These are phyloP conservation scores for Raffaelea deltoideospora DNA, from an alignment of 2,329 filamentous ascomycete species.

Conservation along the genomic window DNA sequence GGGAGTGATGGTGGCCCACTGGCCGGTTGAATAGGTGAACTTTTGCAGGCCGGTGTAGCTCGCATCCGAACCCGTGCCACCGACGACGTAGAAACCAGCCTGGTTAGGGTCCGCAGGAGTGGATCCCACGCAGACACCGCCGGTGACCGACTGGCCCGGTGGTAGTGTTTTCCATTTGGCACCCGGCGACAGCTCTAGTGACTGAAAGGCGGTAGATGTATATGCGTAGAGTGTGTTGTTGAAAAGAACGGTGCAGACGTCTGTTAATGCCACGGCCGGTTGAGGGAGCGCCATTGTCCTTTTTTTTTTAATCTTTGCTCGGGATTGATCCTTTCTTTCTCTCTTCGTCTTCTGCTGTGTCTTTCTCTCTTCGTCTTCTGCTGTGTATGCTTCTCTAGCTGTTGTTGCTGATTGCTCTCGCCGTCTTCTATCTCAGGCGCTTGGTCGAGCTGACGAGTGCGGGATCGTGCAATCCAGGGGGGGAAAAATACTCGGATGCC, in stretches of 20 bases:
- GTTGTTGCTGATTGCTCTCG: too few species aligned
- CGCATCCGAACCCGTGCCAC: constrained; percentile 43
- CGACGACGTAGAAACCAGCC: constrained; percentile 64
- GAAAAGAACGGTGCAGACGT: constrained; percentile 69
- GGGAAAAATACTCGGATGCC: too few species aligned
- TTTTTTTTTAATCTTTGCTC: too few species aligned
- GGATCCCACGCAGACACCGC: constrained; percentile 62
- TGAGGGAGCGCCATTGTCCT: constrained; percentile 58
- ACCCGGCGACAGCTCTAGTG: constrained; percentile 51
- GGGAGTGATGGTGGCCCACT: constrained; percentile 34
- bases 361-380: too few species aligned
- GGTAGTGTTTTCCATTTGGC: constrained; percentile 55
- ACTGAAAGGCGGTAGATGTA: constrained; percentile 59
- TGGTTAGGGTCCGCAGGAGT: constrained; percentile 40
- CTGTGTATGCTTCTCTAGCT: too few species aligned
- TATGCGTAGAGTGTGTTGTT: constrained; percentile 76
- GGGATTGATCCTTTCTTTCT: too few species aligned
- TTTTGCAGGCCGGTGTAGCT: constrained; percentile 64
- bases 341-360: too few species aligned
- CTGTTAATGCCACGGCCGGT: constrained; percentile 53
- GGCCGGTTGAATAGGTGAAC: constrained; percentile 36
- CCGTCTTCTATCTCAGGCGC: too few species aligned
- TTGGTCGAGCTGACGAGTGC: too few species aligned
- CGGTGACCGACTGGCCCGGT: constrained; percentile 55
- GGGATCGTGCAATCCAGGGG: too few species aligned